phyloP scores from a whole-genome alignment of 768 basidiomycete species.

The Suillus occidentalis region DNA sequence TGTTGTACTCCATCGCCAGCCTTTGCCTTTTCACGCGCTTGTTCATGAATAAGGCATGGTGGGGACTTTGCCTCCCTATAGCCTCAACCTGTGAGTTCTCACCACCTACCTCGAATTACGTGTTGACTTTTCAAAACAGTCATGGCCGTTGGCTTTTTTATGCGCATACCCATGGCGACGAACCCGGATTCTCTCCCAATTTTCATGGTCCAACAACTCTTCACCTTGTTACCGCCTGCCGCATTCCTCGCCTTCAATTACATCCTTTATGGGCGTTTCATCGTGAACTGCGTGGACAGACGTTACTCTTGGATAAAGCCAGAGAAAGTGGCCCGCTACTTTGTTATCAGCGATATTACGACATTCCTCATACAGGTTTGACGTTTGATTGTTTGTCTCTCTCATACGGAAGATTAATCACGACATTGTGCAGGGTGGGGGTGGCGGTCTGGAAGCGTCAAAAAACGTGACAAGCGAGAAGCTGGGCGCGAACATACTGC shows the following conservation, averaged over 20 bases:
- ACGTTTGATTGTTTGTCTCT: not conserved
- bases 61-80: slow-evolving; percentile 33
- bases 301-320: slow-evolving; percentile 26
- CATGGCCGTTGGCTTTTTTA: slow-evolving; percentile 20
- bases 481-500: slow-evolving; percentile 21
- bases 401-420: not conserved
- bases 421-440: slow-evolving; percentile 18
- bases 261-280: slow-evolving; percentile 31
- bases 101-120: too few relatives aligned
- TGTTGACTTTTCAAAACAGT: slow-evolving; percentile 8
- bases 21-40: slow-evolving; percentile 19
- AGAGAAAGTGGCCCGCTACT: slow-evolving; percentile 22
- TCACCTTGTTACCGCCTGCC: slow-evolving; percentile 28
- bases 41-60: slow-evolving; percentile 25
- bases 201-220: slow-evolving; percentile 20
- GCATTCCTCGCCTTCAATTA: slow-evolving; percentile 35
- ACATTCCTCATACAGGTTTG: slow-evolving; percentile 31
- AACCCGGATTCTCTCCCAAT: slow-evolving; percentile 22
- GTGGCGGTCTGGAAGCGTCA: slow-evolving; percentile 20
- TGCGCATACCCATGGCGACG: slow-evolving; percentile 19
- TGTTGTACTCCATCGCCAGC: slow-evolving; percentile 19
- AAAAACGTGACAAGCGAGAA: slow-evolving; percentile 1
- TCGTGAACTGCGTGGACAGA: slow-evolving; percentile 18
- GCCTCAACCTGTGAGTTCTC: slow-evolving; percentile 21
- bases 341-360: slow-evolving; percentile 27